These are phyloP conservation scores for Claviceps sp. DNA, from an alignment of 2,329 filamentous ascomycete species.

Conservation along the genomic window DNA sequence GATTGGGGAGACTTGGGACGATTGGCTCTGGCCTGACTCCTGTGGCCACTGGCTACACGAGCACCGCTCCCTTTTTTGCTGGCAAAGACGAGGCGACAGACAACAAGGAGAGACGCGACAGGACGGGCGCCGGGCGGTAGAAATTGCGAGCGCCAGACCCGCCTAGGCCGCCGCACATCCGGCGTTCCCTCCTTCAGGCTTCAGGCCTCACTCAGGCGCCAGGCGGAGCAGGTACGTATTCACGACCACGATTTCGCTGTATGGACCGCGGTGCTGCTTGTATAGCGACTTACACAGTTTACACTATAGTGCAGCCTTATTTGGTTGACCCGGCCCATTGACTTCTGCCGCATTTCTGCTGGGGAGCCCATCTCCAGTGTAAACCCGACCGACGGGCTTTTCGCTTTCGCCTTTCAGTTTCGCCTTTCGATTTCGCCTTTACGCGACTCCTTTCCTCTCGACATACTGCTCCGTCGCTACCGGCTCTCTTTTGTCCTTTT, in stretches of 20 bases:
- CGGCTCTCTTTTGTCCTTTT: neutral
- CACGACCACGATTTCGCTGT: neutral
- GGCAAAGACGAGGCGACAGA: neutral
- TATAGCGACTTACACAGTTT: constrained; percentile 1
- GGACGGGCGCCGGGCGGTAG: neutral
- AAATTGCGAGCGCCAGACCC: neutral
- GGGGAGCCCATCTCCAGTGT: constrained; percentile 4
- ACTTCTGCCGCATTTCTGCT: constrained; percentile 5
- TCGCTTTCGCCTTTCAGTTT: neutral
- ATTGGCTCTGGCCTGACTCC: neutral
- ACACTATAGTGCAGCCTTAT: neutral
- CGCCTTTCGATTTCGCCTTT: neutral
- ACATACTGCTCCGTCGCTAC: constrained; percentile 3
- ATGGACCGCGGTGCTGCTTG: neutral
- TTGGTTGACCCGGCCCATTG: constrained; percentile 5
- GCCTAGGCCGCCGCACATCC: constrained; percentile 3
- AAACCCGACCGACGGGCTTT: constrained; percentile 3
- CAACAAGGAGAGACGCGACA: neutral
- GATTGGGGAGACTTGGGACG: neutral
- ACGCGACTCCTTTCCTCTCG: neutral
- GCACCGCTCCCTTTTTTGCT: constrained; percentile 2
- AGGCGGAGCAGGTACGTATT: constrained; percentile 1
- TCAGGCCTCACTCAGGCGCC: neutral
- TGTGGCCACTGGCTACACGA: neutral
- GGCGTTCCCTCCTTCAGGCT: neutral